Evolutionary conservation across 441 rosid species (phyloP).

Genomic region (Pelargonium cotyledonis): DNA sequence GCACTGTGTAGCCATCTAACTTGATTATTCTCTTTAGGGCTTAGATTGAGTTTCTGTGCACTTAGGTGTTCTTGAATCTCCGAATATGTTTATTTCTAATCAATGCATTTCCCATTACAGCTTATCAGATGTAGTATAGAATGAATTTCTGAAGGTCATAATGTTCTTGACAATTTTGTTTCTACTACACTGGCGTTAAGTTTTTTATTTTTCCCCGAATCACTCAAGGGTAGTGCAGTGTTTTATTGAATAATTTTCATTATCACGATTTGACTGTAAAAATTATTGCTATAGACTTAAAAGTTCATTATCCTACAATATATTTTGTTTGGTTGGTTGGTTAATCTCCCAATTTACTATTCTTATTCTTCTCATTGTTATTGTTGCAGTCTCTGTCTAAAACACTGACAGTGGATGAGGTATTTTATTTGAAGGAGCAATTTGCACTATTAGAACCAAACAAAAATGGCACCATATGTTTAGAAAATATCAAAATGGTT

Average conservation of each 20-base stretch:
- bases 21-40: not conserved
- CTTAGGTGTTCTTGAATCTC: not conserved
- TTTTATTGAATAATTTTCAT: not conserved
- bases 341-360: not conserved
- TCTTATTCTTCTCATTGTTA: not conserved
- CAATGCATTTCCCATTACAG: not conserved
- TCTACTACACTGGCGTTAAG: not conserved
- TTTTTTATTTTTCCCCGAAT: too few relatives aligned
- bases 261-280: not conserved
- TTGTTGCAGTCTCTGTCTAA: slow-evolving; percentile 71
- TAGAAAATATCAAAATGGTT: slow-evolving; percentile 67
- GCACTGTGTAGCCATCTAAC: not conserved
- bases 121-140: not conserved
- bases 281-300: not conserved
- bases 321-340: not conserved
- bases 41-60: not conserved
- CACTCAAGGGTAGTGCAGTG: not conserved
- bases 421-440: slow-evolving; percentile 56
- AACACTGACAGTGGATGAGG: slow-evolving; percentile 61
- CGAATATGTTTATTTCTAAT: too few relatives aligned
- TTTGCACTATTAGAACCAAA: slow-evolving; percentile 66
- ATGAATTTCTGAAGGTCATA: not conserved
- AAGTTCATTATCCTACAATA: not conserved
- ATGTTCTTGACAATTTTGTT: not conserved
- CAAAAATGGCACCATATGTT: slow-evolving; percentile 52